Evolutionary conservation across 2,329 filamentous ascomycete genomes (phyloP).

Genomic region (Arthrobotrys sinensis): DNA sequence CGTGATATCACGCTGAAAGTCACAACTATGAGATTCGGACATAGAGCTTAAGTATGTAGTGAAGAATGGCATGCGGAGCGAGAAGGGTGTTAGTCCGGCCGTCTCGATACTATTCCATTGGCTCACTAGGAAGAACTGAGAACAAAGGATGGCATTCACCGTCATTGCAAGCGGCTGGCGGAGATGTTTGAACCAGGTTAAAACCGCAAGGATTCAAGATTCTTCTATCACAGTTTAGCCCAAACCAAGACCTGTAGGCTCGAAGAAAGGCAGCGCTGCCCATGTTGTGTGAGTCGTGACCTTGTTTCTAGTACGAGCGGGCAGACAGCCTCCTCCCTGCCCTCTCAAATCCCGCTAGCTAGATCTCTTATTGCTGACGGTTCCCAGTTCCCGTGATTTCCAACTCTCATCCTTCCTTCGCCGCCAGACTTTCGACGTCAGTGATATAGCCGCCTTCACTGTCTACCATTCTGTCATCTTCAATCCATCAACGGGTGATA

Average conservation of each 20-base stretch:
- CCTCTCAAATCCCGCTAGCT: constrained; percentile 33
- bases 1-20: constrained; percentile 27
- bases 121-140: constrained; percentile 17
- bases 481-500: constrained; percentile 20
- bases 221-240: constrained; percentile 44
- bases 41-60: constrained; percentile 11
- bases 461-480: constrained; percentile 3
- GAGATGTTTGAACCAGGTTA: constrained; percentile 37
- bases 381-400: constrained; percentile 60
- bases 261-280: constrained; percentile 35
- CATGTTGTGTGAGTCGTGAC: constrained; percentile 46
- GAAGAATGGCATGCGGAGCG: constrained; percentile 5
- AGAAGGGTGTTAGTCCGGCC: neutral
- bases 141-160: constrained; percentile 30
- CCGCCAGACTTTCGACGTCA: constrained; percentile 37
- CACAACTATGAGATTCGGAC: constrained; percentile 7
- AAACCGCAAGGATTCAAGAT: constrained; percentile 36
- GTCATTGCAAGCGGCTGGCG: constrained; percentile 48
- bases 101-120: too few relatives aligned
- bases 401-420: constrained; percentile 32
- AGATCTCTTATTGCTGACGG: constrained; percentile 52
- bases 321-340: constrained; percentile 29
- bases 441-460: constrained; percentile 40
- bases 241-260: constrained; percentile 30
- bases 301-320: constrained; percentile 27